A percentile compares a stretch with the other conserved stretches of the same genome.
phyloP scores from a whole-genome alignment of 306 rosid genomes.

The Vachellia pachyceras region DNA sequence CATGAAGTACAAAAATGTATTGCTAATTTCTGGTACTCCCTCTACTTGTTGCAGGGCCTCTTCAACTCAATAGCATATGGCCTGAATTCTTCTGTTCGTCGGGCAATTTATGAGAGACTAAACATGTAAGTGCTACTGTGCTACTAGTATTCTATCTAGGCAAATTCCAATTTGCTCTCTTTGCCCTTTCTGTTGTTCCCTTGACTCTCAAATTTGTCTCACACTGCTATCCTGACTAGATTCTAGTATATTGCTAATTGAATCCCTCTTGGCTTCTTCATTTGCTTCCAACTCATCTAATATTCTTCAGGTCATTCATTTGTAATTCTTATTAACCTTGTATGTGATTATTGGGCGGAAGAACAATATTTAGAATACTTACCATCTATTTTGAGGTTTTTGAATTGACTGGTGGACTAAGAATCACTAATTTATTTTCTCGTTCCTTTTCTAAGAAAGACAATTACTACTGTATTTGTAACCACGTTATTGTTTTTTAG shows the following conservation, averaged over 20 bases:
- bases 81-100: slow-evolving; percentile 95
- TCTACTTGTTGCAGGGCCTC: slow-evolving; percentile 72
- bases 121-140: slow-evolving; percentile 84
- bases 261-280: slow-evolving; percentile 17
- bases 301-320: background rate
- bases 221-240: background rate
- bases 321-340: slow-evolving; percentile 1
- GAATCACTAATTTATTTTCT: slow-evolving; percentile 2
- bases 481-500: slow-evolving; percentile 7
- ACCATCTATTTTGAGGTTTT: background rate
- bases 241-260: background rate
- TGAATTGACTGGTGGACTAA: background rate
- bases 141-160: slow-evolving; percentile 7
- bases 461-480: slow-evolving; percentile 1
- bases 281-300: slow-evolving; percentile 19
- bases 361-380: background rate
- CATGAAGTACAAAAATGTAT: slow-evolving; percentile 25
- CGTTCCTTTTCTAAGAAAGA: background rate
- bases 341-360: slow-evolving; percentile 14
- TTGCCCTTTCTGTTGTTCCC: slow-evolving; percentile 18
- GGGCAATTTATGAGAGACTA: slow-evolving; percentile 82
- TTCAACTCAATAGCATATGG: slow-evolving; percentile 99
- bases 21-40: slow-evolving; percentile 18
- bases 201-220: slow-evolving; percentile 10
- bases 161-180: background rate